These are phyloP conservation scores for Chalciporus piperatus DNA, from an alignment of 768 basidiomycete genomes.

Conservation along the genomic window DNA sequence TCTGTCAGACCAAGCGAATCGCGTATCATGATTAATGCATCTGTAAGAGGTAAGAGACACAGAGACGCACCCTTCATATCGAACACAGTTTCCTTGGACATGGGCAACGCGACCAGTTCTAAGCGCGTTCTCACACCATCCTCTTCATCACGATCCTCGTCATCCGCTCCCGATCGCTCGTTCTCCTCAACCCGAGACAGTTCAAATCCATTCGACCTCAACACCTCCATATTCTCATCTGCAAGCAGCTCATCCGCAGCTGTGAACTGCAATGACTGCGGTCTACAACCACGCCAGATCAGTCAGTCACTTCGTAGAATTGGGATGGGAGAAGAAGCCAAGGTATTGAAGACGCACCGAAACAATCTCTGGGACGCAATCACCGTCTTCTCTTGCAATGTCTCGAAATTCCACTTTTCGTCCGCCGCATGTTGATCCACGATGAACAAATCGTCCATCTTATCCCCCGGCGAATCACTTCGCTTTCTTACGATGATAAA, in stretches of 20 bases:
- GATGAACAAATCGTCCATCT: conserved; percentile 89
- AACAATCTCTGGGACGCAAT: conserved; percentile 86
- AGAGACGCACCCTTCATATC: conserved; percentile 69
- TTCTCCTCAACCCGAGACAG: conserved; percentile 53
- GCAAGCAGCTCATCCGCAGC: conserved; percentile 89
- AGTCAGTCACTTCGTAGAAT: neutral
- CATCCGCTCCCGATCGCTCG: conserved; percentile 3
- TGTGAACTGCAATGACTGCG: conserved; percentile 74
- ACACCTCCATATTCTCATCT: conserved; percentile 79
- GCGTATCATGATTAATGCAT: neutral
- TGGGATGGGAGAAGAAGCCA: too few species aligned
- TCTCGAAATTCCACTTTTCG: conserved; percentile 99
- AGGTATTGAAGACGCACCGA: conserved; percentile 56
- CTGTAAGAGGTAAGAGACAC: neutral
- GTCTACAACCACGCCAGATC: conserved; percentile 42
- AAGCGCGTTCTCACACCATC: conserved; percentile 37
- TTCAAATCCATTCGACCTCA: conserved; percentile 89
- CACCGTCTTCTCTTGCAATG: conserved; percentile 82
- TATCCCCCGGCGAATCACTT: conserved; percentile 15
- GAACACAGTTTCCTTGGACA: conserved; percentile 89
- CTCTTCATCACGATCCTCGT: neutral
- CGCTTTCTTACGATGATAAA: conserved; percentile 84
- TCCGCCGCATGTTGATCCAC: conserved; percentile 97
- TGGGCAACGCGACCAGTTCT: conserved; percentile 75
- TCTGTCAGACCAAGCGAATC: conserved; percentile 45